phyloP scores from a whole-genome alignment of 495 filamentous ascomycete species.

The Cryomyces minteri region DNA sequence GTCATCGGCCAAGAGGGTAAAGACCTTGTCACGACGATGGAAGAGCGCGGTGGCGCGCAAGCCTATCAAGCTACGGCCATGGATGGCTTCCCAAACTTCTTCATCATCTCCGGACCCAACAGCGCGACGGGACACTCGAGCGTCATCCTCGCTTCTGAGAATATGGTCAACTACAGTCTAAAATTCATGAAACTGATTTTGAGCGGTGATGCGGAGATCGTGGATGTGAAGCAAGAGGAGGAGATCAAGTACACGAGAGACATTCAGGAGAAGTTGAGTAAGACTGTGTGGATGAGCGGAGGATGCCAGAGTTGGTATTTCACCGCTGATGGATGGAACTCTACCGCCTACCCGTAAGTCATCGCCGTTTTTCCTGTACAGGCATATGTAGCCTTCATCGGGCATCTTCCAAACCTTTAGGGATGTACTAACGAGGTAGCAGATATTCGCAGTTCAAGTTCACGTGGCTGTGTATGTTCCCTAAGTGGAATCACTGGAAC shows the following conservation, averaged over 20 bases:
- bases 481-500: constrained; percentile 35
- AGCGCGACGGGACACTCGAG: constrained; percentile 44
- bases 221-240: constrained; percentile 32
- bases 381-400: no score
- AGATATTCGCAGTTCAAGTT: constrained; percentile 35
- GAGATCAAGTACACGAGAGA: constrained; percentile 33
- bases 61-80: constrained; percentile 46
- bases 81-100: constrained; percentile 51
- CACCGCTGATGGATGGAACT: constrained; percentile 38
- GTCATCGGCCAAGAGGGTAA: constrained; percentile 29
- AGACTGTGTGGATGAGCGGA: constrained; percentile 32
- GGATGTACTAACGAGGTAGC: not conserved
- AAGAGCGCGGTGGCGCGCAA: constrained; percentile 33
- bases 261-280: constrained; percentile 32
- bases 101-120: constrained; percentile 48
- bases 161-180: constrained; percentile 33
- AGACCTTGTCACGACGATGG: constrained; percentile 33
- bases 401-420: not conserved
- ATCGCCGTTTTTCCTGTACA: not conserved
- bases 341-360: constrained; percentile 35
- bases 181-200: constrained; percentile 33
- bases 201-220: constrained; percentile 19
- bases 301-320: constrained; percentile 41
- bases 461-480: constrained; percentile 31
- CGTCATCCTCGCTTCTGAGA: constrained; percentile 41